Conservation (phyloP, 208 protist genomes). For the Acanthamoeba sp. region DNA sequence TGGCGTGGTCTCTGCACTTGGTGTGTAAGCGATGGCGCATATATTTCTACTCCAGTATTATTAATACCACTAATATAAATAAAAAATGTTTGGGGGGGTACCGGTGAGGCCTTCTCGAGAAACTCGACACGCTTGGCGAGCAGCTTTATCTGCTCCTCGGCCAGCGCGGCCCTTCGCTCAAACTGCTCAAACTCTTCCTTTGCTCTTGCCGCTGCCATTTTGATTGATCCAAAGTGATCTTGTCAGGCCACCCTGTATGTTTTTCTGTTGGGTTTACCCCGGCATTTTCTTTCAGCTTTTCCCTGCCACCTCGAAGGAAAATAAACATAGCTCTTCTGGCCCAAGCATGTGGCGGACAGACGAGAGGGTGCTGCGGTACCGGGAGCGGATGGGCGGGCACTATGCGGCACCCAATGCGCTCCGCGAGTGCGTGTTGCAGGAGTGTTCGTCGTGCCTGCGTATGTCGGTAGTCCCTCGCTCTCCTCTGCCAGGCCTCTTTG, state of each 20-base stretch:
- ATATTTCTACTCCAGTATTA: too few relatives aligned
- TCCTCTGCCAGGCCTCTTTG: too few relatives aligned
- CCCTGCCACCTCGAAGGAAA: too few relatives aligned
- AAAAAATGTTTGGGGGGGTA: neutral
- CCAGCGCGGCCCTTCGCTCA: conserved; percentile 29
- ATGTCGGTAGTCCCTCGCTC: too few relatives aligned
- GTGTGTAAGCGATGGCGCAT: neutral
- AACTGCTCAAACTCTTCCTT: conserved; percentile 46
- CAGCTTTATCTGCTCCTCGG: conserved; percentile 19
- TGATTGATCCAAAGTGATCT: too few relatives aligned
- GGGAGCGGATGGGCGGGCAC: neutral
- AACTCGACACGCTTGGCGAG: conserved; percentile 16
- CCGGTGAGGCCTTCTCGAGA: neutral
- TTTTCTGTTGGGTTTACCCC: neutral
- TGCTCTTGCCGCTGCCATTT: neutral
- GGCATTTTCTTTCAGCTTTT: too few relatives aligned
- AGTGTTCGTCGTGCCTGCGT: too few relatives aligned
- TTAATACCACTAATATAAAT: too few relatives aligned
- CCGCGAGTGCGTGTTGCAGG: too few relatives aligned
- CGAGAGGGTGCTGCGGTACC: neutral
- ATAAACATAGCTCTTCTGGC: too few relatives aligned
- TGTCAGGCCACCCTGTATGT: too few relatives aligned
- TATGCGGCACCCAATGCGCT: neutral
- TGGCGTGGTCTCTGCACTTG: neutral
- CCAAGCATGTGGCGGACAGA: neutral